Evolutionary conservation across 106 monocot species (phyloP).

Genomic region (Phalaenopsis aphrodite): DNA sequence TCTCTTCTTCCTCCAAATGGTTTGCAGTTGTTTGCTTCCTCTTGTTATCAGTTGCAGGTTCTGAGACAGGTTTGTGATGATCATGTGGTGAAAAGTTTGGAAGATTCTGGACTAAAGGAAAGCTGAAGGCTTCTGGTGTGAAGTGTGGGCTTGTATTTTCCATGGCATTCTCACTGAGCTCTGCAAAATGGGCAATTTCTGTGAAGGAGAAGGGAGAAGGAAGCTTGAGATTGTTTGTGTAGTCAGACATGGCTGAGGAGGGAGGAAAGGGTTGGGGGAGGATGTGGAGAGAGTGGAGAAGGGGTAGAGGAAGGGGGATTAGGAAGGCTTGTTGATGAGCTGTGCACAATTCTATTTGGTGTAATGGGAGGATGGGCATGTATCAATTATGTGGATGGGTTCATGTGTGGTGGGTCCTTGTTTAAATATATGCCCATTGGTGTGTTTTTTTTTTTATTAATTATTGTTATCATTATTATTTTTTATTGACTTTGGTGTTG

Average conservation of each 20-base stretch:
- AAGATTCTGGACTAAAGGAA: neutral
- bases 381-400: neutral
- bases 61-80: neutral
- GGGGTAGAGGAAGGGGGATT: neutral
- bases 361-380: conserved; percentile 1
- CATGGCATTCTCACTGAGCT: conserved; percentile 14
- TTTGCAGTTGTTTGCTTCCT: conserved; percentile 14
- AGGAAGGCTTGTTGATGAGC: neutral
- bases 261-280: neutral
- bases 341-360: neutral
- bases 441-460: no score
- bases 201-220: conserved; percentile 17
- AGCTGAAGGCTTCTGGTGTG: conserved; percentile 10
- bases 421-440: conserved; percentile 10
- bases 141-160: conserved; percentile 4
- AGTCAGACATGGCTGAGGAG: conserved; percentile 21
- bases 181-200: conserved; percentile 23
- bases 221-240: neutral
- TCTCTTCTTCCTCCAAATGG: conserved; percentile 4
- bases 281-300: neutral
- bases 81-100: neutral
- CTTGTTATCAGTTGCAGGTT: conserved; percentile 5
- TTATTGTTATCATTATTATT: no score
- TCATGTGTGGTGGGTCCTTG: neutral
- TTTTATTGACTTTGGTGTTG: neutral